Evolutionary conservation across 306 rosid species (phyloP), one percentile per base, ranked within the genome.

Genomic region (Sphenostylis stenocarpa): DNA sequence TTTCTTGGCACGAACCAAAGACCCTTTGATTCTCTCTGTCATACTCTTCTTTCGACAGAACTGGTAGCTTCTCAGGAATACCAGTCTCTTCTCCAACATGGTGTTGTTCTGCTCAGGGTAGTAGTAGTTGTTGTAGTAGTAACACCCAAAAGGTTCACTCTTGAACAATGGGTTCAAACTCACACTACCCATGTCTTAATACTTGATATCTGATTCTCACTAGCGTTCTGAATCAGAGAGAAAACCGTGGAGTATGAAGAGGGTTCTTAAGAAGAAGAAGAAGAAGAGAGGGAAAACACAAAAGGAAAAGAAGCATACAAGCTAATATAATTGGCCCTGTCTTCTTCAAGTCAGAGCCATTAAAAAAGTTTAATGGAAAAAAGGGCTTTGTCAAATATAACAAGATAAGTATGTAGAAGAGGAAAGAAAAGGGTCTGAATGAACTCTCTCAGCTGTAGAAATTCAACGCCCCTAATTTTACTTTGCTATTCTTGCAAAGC

Each of bases 31-130:
- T 75, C 86, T 91, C 85, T 88, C 91, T 1, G 84, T n/a, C 0
- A 93, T 12, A 60, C 82, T 90, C 83, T 83, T 86, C 78, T 87
- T 91, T 72, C 93, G 70, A 81, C 88, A 69, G 86, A 93, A 93
- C 77, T 93, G 91, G 76, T 93, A 93, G 89, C 98, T 93, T 84
- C 96, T 88, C 15, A 93, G 84, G 34, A 93, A 93, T 3, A 91
- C 29, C 43, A 90, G 97, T 67, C 98, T 87, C 87, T 93, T 93
- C 67, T 91, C 98, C 77, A 84, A 39, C 87, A 86, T 88, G 70
- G 72, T 76, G 79, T 80, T 56, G 77, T 73, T 80, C 43, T 79
- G 86, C 7, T 90, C 87, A 33, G 73, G 78, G 45, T 21, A 66
- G 82, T 57, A 24, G 17, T 57, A 36, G 86, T 57, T 57, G 10